A percentile compares a stretch with the other conserved stretches of the same genome.
phyloP scores from a whole-genome alignment of 257 asterid genomes.

The Striga asiatica region DNA sequence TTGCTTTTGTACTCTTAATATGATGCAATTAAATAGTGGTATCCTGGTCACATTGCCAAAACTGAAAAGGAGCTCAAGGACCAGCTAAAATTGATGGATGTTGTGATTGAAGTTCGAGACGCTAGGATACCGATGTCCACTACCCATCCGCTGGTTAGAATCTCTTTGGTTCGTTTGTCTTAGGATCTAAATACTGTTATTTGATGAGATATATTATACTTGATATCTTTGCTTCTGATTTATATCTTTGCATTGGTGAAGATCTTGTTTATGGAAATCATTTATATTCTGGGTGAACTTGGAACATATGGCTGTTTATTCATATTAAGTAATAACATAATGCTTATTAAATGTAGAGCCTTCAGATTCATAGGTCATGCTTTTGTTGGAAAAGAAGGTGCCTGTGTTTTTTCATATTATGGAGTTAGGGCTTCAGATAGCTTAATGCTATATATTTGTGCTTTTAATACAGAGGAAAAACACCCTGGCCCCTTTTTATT shows the following conservation, averaged over 20 bases:
- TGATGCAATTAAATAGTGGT: constrained; percentile 52
- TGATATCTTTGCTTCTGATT: constrained; percentile 3
- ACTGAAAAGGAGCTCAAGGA: constrained; percentile 90
- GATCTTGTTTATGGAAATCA: no score
- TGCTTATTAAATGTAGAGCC: background rate
- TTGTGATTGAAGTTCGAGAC: constrained; percentile 95
- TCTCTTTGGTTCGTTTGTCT: constrained; percentile 3
- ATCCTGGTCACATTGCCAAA: constrained; percentile 95
- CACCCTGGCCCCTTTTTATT: background rate
- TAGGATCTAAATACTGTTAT: background rate
- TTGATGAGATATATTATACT: constrained; percentile 9
- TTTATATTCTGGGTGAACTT: no score
- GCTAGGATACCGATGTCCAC: constrained; percentile 93
- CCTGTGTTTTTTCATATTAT: background rate
- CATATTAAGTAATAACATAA: background rate
- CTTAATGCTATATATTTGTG: background rate
- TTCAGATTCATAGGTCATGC: background rate
- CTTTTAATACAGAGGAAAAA: background rate
- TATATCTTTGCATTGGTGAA: background rate
- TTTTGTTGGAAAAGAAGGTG: background rate
- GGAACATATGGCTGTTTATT: no score
- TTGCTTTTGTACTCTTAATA: constrained; percentile 14
- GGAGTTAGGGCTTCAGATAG: background rate
- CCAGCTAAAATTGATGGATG: constrained; percentile 94
- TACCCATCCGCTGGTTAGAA: constrained; percentile 70